Evolutionary conservation across 1,139 yeast genomes (phyloP).

Genomic region (Debaryomycetaceae sp.): DNA sequence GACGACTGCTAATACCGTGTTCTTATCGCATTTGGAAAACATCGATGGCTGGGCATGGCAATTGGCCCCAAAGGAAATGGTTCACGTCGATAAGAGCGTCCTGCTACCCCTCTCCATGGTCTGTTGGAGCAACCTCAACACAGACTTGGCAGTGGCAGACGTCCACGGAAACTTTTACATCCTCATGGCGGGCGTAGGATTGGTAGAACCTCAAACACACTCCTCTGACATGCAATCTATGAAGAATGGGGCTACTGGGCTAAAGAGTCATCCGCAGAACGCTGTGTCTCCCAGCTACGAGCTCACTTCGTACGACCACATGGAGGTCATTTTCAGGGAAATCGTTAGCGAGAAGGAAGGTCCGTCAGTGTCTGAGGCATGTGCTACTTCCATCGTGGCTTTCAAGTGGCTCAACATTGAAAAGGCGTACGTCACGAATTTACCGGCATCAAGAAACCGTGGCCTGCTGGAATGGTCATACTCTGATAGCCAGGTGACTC

Average conservation of each 20-base stretch:
- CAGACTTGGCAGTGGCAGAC: slow-evolving; percentile 45
- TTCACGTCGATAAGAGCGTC: slow-evolving; percentile 25
- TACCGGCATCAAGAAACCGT: slow-evolving; percentile 30
- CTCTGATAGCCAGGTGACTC: slow-evolving; percentile 46
- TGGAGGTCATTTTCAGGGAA: slow-evolving; percentile 36
- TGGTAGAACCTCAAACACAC: slow-evolving; percentile 10
- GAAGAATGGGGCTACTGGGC: slow-evolving; percentile 1
- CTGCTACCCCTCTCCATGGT: slow-evolving; percentile 22
- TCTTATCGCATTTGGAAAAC: slow-evolving; percentile 53
- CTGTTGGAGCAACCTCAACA: slow-evolving; percentile 40
- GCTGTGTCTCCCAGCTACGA: slow-evolving; percentile 25
- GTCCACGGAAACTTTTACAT: slow-evolving; percentile 40
- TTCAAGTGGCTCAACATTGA: slow-evolving; percentile 65
- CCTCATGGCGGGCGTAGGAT: slow-evolving; percentile 34
- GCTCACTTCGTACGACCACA: slow-evolving; percentile 34
- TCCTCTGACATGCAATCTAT: not conserved
- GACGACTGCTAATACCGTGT: slow-evolving; percentile 21
- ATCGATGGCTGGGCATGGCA: slow-evolving; percentile 58
- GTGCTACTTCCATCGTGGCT: slow-evolving; percentile 27
- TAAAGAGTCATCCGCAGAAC: slow-evolving; percentile 3
- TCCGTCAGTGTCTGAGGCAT: not conserved
- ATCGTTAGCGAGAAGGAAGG: slow-evolving; percentile 6
- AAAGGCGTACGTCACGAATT: slow-evolving; percentile 45
- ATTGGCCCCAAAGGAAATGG: slow-evolving; percentile 41
- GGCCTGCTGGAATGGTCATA: slow-evolving; percentile 27